Conservation (phyloP, 768 basidiomycete species). For the Chiua virens region DNA sequence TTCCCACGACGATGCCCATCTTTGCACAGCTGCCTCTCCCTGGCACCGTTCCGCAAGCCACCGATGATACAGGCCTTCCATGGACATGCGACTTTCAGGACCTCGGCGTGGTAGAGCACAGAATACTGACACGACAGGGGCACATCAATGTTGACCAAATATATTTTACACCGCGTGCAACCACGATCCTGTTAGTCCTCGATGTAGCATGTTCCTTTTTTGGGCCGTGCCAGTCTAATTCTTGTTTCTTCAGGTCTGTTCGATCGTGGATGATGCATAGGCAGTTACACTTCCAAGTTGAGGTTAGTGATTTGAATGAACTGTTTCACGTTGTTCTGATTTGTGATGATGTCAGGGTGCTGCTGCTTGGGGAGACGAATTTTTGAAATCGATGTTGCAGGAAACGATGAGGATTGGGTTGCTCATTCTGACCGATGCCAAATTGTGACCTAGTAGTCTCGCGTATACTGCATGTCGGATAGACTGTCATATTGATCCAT, state of each 20-base stretch:
- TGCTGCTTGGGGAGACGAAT: conserved; percentile 21
- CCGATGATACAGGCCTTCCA: neutral
- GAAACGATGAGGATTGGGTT: conserved; percentile 17
- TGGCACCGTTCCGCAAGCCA: neutral
- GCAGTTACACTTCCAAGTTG: too few relatives aligned
- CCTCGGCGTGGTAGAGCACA: conserved; percentile 12
- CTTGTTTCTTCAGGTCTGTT: too few relatives aligned
- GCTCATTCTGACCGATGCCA: neutral
- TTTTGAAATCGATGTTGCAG: conserved; percentile 9
- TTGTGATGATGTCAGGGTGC: conserved; percentile 7
- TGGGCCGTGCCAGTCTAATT: too few relatives aligned
- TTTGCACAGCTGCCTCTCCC: neutral
- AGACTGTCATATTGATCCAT: too few relatives aligned
- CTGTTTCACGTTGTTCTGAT: neutral
- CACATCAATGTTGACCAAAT: conserved; percentile 1
- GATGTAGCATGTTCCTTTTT: neutral
- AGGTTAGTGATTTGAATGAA: too few relatives aligned
- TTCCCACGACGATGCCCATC: conserved; percentile 8
- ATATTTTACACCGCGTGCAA: conserved; percentile 7
- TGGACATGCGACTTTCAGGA: conserved; percentile 15
- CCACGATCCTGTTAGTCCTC: conserved; percentile 10
- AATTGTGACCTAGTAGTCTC: too few relatives aligned
- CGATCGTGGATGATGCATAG: too few relatives aligned
- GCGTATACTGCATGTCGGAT: too few relatives aligned
- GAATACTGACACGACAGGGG: conserved; percentile 2